Conservation (phyloP, 306 rosid genomes). For the Ziziphus jujuba region DNA sequence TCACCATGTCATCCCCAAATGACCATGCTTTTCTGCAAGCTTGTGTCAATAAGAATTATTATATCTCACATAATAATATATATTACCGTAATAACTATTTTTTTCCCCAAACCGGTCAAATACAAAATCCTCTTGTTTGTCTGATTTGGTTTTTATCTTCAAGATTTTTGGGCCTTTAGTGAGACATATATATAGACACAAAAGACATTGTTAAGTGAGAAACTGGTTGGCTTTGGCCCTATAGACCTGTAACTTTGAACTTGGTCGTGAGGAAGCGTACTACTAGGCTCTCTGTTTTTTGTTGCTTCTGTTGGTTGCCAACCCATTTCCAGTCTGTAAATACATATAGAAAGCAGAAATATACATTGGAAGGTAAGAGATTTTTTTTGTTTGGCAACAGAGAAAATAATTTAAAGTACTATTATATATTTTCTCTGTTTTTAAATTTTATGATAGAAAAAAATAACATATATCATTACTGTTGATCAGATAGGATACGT, state of each 20-base stretch:
- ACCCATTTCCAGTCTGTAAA: constrained; percentile 49
- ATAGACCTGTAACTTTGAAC: constrained; percentile 25
- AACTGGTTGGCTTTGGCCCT: constrained; percentile 23
- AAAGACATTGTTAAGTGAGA: constrained; percentile 20
- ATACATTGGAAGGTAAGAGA: constrained; percentile 25
- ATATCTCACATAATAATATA: not conserved
- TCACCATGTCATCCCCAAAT: not conserved
- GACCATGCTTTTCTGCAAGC: constrained; percentile 32
- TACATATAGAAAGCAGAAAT: not conserved
- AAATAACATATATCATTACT: not conserved
- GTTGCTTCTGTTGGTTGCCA: constrained; percentile 32
- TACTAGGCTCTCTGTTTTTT: not conserved
- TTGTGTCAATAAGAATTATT: not conserved
- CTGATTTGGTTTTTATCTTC: constrained; percentile 25
- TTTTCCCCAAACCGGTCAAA: not conserved
- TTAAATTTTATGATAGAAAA: no score
- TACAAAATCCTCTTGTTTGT: constrained; percentile 1
- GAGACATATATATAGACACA: constrained; percentile 29
- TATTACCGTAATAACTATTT: not conserved
- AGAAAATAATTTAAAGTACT: no score
- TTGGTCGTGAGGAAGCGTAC: constrained; percentile 14
- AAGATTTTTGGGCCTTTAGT: constrained; percentile 16
- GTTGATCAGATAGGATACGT: constrained; percentile 12
- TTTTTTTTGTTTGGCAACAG: not conserved
- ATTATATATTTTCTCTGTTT: no score